A percentile compares a stretch with the other conserved stretches of the same genome.
Conservation (phyloP, 352 stramenopile genomes). For the Globisporangium abappressorium region DNA sequence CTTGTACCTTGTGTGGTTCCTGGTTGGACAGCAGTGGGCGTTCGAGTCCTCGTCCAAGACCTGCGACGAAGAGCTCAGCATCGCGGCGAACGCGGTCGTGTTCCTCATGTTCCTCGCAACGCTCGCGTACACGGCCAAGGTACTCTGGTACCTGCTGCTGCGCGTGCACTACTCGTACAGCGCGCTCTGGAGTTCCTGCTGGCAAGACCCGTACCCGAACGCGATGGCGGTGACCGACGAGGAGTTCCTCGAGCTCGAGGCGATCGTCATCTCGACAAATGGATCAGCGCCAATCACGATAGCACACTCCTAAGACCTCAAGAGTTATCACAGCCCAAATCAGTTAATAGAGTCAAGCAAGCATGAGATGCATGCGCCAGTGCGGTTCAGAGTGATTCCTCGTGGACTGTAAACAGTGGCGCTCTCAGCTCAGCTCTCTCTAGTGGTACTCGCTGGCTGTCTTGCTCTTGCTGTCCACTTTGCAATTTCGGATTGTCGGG, state of each 20-base stretch:
- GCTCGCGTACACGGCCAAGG: constrained; percentile 33
- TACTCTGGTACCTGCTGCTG: constrained; percentile 38
- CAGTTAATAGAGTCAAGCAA: neutral
- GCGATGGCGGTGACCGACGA: constrained; percentile 23
- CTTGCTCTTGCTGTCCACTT: constrained; percentile 1
- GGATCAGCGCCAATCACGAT: neutral
- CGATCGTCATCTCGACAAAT: constrained; percentile 11
- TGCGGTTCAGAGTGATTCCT: constrained; percentile 4
- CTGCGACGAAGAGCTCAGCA: constrained; percentile 36
- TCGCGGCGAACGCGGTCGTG: constrained; percentile 26
- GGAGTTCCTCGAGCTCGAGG: constrained; percentile 23
- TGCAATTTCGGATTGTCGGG: neutral
- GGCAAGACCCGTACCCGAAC: constrained; percentile 31
- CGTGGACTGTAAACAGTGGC: neutral
- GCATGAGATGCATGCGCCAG: neutral
- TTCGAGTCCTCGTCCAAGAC: constrained; percentile 29
- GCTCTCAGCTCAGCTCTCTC: neutral
- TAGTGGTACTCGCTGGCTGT: neutral
- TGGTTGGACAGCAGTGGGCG: constrained; percentile 32
- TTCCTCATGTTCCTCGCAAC: constrained; percentile 31
- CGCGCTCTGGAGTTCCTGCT: constrained; percentile 30
- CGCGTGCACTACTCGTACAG: constrained; percentile 31
- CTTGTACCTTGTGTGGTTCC: constrained; percentile 29
- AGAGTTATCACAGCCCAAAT: neutral
- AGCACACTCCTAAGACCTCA: neutral